phyloP scores from a whole-genome alignment of 23 red algal genomes.

The Gracilaria gracilis region DNA sequence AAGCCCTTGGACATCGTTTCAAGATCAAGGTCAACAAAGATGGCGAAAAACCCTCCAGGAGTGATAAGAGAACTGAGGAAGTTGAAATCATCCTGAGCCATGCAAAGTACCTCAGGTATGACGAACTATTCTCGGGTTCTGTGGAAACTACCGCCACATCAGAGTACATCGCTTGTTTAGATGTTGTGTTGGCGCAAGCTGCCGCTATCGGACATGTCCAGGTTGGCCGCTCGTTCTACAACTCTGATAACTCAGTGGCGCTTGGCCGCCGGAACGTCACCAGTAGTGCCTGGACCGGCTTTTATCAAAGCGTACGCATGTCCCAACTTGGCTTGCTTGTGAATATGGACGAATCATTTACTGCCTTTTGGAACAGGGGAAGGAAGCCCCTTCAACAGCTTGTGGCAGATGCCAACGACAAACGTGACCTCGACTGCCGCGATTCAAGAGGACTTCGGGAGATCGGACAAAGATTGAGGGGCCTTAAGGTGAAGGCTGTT shows the following conservation, averaged over 20 bases:
- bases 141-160: conserved; percentile 1
- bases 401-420: conserved; percentile 46
- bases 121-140: conserved; percentile 30
- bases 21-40: conserved; percentile 31
- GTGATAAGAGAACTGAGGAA: neutral
- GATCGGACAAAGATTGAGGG: conserved; percentile 5
- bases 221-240: conserved; percentile 75
- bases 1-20: conserved; percentile 14
- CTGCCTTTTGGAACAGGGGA: conserved; percentile 63
- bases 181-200: conserved; percentile 50
- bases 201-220: conserved; percentile 30
- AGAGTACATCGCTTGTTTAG: conserved; percentile 40
- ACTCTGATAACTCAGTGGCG: neutral
- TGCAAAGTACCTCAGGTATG: conserved; percentile 61
- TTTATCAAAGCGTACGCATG: conserved; percentile 69
- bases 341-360: conserved; percentile 69
- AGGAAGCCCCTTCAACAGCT: conserved; percentile 24
- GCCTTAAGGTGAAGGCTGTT: conserved; percentile 41
- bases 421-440: conserved; percentile 7
- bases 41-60: neutral
- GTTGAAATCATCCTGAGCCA: conserved; percentile 45
- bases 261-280: conserved; percentile 36
- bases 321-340: conserved; percentile 32
- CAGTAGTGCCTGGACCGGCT: conserved; percentile 64
- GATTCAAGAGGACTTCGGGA: conserved; percentile 19